Evolutionary conservation across 257 asterid genomes (phyloP).

Genomic region (Agastache rugosa): DNA sequence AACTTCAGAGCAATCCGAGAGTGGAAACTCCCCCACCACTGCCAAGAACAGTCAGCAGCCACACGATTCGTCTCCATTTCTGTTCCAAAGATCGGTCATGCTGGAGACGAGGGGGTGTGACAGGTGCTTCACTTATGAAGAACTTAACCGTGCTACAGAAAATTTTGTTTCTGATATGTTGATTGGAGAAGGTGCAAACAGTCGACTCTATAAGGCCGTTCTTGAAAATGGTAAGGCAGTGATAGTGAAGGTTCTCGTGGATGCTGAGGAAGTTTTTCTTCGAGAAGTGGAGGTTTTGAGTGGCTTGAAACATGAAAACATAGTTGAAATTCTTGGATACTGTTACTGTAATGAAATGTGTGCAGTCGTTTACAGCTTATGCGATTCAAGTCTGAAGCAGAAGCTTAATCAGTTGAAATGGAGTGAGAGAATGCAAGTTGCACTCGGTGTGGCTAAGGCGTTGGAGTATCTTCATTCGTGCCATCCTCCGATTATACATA

Average conservation of each 20-base stretch:
- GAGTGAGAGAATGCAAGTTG: constrained; percentile 70
- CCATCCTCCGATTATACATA: constrained; percentile 71
- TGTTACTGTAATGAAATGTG: constrained; percentile 54
- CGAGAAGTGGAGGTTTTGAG: constrained; percentile 71
- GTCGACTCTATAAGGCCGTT: constrained; percentile 60
- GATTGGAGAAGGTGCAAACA: constrained; percentile 62
- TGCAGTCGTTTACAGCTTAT: constrained; percentile 62
- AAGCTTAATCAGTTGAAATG: constrained; percentile 59
- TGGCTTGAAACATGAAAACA: constrained; percentile 68
- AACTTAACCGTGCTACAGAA: constrained; percentile 54
- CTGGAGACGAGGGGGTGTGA: constrained; percentile 45
- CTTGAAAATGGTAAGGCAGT: constrained; percentile 54
- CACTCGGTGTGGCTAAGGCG: constrained; percentile 74
- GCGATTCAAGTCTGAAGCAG: constrained; percentile 53
- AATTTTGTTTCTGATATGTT: constrained; percentile 50
- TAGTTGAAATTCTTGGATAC: constrained; percentile 63
- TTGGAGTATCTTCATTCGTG: constrained; percentile 72
- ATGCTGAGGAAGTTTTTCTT: constrained; percentile 52
- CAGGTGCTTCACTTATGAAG: constrained; percentile 50
- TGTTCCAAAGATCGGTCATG: constrained; percentile 47
- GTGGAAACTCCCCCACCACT: constrained; percentile 21
- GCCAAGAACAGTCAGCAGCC: constrained; percentile 34
- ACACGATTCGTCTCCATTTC: constrained; percentile 40
- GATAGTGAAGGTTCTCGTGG: constrained; percentile 62
- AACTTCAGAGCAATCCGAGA: constrained; percentile 43